Base-by-base conservation (phyloP, 306 rosid species). In the Prosopis cineraria region DNA sequence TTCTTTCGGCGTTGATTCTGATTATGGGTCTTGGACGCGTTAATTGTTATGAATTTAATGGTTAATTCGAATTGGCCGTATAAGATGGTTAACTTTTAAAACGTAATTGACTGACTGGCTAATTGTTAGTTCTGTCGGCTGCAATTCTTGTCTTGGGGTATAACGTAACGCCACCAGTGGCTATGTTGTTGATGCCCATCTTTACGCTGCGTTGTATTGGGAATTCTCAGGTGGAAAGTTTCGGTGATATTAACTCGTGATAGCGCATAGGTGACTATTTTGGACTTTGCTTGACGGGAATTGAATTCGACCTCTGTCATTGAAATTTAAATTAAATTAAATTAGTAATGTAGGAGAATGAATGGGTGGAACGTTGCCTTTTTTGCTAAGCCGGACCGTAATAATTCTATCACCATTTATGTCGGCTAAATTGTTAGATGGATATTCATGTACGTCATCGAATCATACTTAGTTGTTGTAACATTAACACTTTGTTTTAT, bases 41-140 rank as follows among this genome's bases (percentile, higher is more conserved):
- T 67, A 7, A 53, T 63, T 66, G 31, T 24, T 70, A 43, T 70
- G 75, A 79, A 71, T 85, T 85, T 79, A 48, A 36, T 24, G 17
- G 24, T 10, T 7, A 45, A 59, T 72, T 78, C 52, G 66, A 50
- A 29, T 73, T 77, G 22, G 39, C 7, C 1, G 20, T 66, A 30
- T 33, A 22, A 12, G 16, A 10, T 74, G 30, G 71, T 48, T 17
- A 8, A 19, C 19, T 74, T 60, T 65, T 1, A 3, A 31, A 30
- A 50, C 19, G 13, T 55, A 55, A 55, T 83, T 68, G 48, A 37
- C 27, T 63, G 36, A 22, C 71, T 29, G 31, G 56, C 24, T 60
- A 39, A 30, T 50, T 37, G 33, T 41, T 37, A 12, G 11, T 41
- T 79, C 73, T 48, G 37, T 39, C 7, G 1, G 45, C 24, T 7